Base-by-base conservation (phyloP, 2,329 filamentous ascomycete genomes). In the Didymella exigua region DNA sequence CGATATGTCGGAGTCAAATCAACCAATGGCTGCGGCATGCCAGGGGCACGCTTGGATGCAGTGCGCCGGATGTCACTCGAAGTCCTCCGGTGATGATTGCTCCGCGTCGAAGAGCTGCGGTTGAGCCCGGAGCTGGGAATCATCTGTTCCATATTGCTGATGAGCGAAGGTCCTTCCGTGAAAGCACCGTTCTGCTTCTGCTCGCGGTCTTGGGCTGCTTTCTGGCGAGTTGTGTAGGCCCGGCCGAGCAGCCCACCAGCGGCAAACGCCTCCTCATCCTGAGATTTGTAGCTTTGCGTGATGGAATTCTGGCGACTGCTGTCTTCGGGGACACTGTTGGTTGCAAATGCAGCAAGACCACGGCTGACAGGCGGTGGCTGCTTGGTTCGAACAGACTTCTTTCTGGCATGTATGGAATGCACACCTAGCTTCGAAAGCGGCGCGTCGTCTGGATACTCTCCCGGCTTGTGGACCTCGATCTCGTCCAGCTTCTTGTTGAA, bases 1-100 rank as follows among this genome's bases (percentile, higher is more conserved):
- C 82, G 79, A 66, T 87, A 89, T 43, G 80, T 78, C 0, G 86
- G 85, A 0, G 86, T 86, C 34, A 91, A 79, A 65, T 90, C 89
- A 26, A 92, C 75, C 5, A 92, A 79, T 1, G 89, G 88, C 58
- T 85, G 86, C 2, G 80, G 79, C 63, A 73, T 76, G 8, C 61
- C 65, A 27, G 64, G 66, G 21, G 73, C 69, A 6, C 73, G 71
- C 42, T 68, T 74, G 2, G 82, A 83, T n/a, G 71, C 73, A n/a
- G 77, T 77, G 44, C 80, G 77, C 34, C 75, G 73, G 4, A 81
- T 68, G 51, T 77, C 74, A 33, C 72, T 67, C 21, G 76, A 75
- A 2, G 65, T 65, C 16, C 67, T 66, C 36, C 61, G 51, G 55
- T 69, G 67, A 37, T 71, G 66, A 18, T 52, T 68, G 51, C 70